Conservation (phyloP, 305 asterid genomes). For the Stenogyne calaminthoides region DNA sequence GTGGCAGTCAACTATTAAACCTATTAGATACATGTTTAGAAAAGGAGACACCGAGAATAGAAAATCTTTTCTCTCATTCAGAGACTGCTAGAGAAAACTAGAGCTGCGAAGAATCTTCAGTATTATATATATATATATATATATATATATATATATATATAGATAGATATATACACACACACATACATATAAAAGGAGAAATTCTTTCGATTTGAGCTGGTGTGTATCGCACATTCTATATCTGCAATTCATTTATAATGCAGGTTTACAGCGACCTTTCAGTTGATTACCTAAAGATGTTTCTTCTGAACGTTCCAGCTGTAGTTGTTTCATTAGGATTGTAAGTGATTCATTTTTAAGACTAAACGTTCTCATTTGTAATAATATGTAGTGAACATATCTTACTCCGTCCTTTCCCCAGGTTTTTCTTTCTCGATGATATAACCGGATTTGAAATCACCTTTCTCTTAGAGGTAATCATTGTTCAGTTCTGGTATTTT, state of each 20-base stretch:
- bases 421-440: slow-evolving; percentile 99
- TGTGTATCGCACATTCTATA: not conserved
- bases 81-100: no score
- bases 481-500: not conserved
- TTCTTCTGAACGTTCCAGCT: slow-evolving; percentile 89
- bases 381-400: not conserved
- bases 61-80: no score
- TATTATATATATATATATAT: no score
- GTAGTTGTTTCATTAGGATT: slow-evolving; percentile 88
- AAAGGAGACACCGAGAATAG: no score
- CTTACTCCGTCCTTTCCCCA: slow-evolving; percentile 12
- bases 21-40: no score
- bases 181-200: no score
- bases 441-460: slow-evolving; percentile 95
- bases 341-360: slow-evolving; percentile 51
- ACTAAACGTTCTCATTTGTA: not conserved
- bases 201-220: no score
- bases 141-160: no score
- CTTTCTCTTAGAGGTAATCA: slow-evolving; percentile 84
- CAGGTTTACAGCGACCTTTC: slow-evolving; percentile 98
- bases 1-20: no score
- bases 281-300: slow-evolving; percentile 94
- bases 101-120: no score
- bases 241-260: slow-evolving; percentile 22
- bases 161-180: no score